Base-by-base conservation (phyloP, 352 stramenopile species). In the Globisporangium iwayamae region DNA sequence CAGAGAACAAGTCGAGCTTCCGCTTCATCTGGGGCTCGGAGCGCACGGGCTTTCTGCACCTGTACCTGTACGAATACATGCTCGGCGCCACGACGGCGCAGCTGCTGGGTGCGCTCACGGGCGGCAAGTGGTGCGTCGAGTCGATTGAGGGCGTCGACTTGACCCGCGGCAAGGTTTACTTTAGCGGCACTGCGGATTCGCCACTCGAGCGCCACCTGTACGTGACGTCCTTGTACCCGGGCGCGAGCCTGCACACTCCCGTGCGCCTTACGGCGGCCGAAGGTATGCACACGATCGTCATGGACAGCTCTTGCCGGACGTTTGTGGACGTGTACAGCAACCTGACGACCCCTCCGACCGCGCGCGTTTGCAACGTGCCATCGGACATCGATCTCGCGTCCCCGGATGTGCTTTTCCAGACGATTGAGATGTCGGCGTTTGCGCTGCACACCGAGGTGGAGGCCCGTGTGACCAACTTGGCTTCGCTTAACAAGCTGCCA, bases 1-100 rank as follows among this genome's bases (percentile, higher is more conserved):
- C 68, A 7, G 74, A 86, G 65, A 81, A 67, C 65, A 84, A 94
- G 57, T 83, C 82, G 54, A 82, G 79, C 6, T 98, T 98, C 73
- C 96, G 90, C 18, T 98, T 99, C 71, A 78, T 98, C 41, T 99
- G 96, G 91, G 93, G 83, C 11, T 98, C 88, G 1, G 96, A 99
- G 78, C 75, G 94, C 47, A 87, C 78, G 32, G 96, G 96, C n/a
- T 98, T 89, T 68, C 96, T 93, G 79, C 96, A 98, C 62, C 70
- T 99, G 51, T 99, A 99, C 76, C 72, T 99, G 58, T 99, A 99
- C 73, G 95, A 96, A 62, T 98, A 89, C 66, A 72, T 68, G 39
- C 62, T 79, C 34, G 64, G 71, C 25, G 70, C 73, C 3, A 55
- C 62, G 1, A 69, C 56, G 32, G 73, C 80, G 8, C 71, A 80